Base-by-base conservation (phyloP, 352 stramenopile species). In the Pythium dissimile region DNA sequence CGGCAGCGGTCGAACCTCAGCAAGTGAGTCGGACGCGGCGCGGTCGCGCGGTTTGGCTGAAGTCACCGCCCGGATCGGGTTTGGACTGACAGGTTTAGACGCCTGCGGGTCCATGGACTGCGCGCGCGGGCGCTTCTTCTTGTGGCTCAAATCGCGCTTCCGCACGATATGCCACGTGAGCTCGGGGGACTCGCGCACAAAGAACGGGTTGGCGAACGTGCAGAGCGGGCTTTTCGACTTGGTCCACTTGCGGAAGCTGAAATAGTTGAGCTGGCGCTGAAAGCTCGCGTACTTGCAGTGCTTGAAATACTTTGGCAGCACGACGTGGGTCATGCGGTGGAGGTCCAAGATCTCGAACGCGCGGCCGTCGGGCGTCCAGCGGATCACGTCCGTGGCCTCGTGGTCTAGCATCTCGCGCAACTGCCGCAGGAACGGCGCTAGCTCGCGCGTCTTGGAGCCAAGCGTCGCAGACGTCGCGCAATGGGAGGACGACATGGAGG, bases 221-320 rank as follows among this genome's bases (percentile, higher is more conserved):
- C 80, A 93, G 9, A 88, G 75, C 20, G 77, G 67, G n/a, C 60
- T 75, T 54, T 86, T 84, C 54, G 78, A 88, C 62, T 92, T 92
- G 67, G 83, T 93, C 83, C 83, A 93, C 58, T 95, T 95, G 71
- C 84, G 78, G 72, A 98, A 98, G 64, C 71, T 87, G 64, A 98
- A 98, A 66, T 98, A 97, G 76, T 96, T 97, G 56, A 98, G 80
- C 60, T 98, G 90, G 26, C 92, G 85, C 60, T 96, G 87, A 58
- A 98, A 94, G 51, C 87, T 97, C 53, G 92, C 93, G 78, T 97
- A 97, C 62, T 93, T 96, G 67, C 77, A 73, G 68, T 98, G 92
- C 60, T 97, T 97, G 67, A 98, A 98, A 72, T 97, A 98, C 62
- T 91, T 89, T 24, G 92, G 89, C 21, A 98, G 77, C 47, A 67